A percentile compares a stretch with the other conserved stretches of the same genome.
These are phyloP conservation scores for Cladosporium sphaerospermum DNA, from an alignment of 2,329 filamentous ascomycete species.

Conservation along the genomic window DNA sequence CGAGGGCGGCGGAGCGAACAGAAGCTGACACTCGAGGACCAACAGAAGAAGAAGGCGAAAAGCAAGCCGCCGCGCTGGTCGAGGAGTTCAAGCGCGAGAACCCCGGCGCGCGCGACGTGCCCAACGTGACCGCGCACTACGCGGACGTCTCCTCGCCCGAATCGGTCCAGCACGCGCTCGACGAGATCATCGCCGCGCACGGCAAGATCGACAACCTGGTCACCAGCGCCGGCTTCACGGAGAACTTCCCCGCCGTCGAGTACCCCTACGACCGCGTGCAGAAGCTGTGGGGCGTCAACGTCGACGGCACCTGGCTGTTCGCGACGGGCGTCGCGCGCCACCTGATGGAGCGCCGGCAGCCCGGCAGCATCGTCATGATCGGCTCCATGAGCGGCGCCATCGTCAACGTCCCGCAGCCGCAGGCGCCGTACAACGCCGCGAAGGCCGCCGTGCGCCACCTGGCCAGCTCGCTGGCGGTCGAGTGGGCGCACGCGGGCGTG, in stretches of 20 bases:
- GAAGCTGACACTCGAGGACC: no score
- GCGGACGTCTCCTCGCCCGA: constrained; percentile 64
- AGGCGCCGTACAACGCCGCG: constrained; percentile 85
- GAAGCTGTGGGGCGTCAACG: constrained; percentile 91
- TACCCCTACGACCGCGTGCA: constrained; percentile 88
- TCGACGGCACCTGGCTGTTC: constrained; percentile 87
- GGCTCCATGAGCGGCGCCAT: constrained; percentile 92
- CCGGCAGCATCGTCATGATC: constrained; percentile 88
- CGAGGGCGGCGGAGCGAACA: no score
- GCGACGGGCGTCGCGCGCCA: constrained; percentile 80
- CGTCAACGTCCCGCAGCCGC: constrained; percentile 91
- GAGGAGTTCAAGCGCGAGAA: constrained; percentile 74
- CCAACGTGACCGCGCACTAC: constrained; percentile 83
- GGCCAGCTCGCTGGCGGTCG: constrained; percentile 79
- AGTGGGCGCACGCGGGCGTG: constrained; percentile 84
- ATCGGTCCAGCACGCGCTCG: constrained; percentile 48
- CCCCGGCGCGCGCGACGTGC: constrained; percentile 65
- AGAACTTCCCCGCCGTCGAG: constrained; percentile 86
- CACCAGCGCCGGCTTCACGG: constrained; percentile 92
- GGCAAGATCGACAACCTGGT: constrained; percentile 86
- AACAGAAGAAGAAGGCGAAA: constrained; percentile 73
- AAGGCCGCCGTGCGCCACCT: constrained; percentile 90
- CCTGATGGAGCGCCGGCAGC: constrained; percentile 71
- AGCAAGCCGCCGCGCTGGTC: constrained; percentile 67
- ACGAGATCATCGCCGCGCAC: constrained; percentile 61